Conservation (phyloP, 345 rosid species). For the Salix dunnii region DNA sequence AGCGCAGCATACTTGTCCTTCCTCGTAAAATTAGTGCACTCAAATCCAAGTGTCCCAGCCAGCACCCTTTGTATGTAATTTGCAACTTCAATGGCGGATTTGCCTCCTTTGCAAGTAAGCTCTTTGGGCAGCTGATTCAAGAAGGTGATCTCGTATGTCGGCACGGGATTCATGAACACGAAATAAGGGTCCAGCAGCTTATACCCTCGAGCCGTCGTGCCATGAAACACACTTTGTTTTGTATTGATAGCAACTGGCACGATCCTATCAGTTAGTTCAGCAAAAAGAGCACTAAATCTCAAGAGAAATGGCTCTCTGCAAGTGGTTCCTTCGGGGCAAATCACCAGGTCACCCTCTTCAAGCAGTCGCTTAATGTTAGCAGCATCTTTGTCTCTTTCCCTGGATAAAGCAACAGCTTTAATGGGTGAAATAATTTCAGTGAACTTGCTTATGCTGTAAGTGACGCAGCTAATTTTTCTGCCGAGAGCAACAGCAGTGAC, state of each 20-base stretch:
- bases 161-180: constrained; percentile 89
- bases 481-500: constrained; percentile 78
- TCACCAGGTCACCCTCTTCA: constrained; percentile 83
- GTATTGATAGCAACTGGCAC: constrained; percentile 88
- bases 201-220: constrained; percentile 77
- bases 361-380: constrained; percentile 64
- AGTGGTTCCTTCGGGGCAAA: constrained; percentile 96
- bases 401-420: constrained; percentile 79
- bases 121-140: constrained; percentile 73
- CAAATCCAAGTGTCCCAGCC: constrained; percentile 81
- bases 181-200: constrained; percentile 86
- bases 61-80: constrained; percentile 85
- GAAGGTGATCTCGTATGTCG: constrained; percentile 87
- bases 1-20: constrained; percentile 86
- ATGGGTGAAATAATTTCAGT: constrained; percentile 84
- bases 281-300: constrained; percentile 86
- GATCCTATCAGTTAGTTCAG: constrained; percentile 80
- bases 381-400: constrained; percentile 81
- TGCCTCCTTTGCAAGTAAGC: constrained; percentile 74
- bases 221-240: constrained; percentile 70
- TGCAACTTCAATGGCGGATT: constrained; percentile 84
- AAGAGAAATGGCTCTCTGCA: constrained; percentile 87
- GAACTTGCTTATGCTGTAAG: constrained; percentile 91
- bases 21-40: constrained; percentile 85
- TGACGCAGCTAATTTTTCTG: constrained; percentile 89